These are phyloP conservation scores for Colletotrichum sp. DNA, from an alignment of 2,329 filamentous ascomycete genomes.

Conservation along the genomic window DNA sequence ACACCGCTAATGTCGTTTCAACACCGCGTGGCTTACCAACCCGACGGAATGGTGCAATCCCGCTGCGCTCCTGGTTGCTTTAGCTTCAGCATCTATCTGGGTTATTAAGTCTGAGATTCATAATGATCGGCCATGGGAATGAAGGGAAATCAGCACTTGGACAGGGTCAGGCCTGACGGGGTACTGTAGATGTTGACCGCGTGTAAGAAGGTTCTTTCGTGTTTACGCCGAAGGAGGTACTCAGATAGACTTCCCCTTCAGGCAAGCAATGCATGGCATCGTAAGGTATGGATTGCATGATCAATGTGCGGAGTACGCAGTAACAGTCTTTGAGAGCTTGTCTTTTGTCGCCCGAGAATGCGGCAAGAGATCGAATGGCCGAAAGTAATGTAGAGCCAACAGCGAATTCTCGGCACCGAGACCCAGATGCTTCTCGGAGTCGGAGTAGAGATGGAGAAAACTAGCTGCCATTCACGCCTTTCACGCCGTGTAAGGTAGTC, in stretches of 20 bases:
- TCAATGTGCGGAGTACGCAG: neutral
- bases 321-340: neutral
- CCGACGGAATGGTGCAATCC: neutral
- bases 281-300: neutral
- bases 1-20: neutral
- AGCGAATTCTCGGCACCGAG: neutral
- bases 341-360: neutral
- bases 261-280: neutral
- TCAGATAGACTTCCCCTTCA: neutral
- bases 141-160: neutral
- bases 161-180: neutral
- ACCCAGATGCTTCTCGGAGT: neutral
- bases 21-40: conserved; percentile 2
- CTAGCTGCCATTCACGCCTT: conserved; percentile 12
- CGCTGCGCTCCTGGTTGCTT: neutral
- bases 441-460: neutral
- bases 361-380: neutral
- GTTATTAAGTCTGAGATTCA: neutral
- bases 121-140: neutral
- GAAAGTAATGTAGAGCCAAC: neutral
- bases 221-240: neutral
- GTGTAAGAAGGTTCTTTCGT: neutral
- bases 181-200: neutral
- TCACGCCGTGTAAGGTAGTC: neutral
- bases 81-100: neutral